Base-by-base conservation (phyloP, 495 filamentous ascomycete genomes). In the Sphaerosporella brunnea region DNA sequence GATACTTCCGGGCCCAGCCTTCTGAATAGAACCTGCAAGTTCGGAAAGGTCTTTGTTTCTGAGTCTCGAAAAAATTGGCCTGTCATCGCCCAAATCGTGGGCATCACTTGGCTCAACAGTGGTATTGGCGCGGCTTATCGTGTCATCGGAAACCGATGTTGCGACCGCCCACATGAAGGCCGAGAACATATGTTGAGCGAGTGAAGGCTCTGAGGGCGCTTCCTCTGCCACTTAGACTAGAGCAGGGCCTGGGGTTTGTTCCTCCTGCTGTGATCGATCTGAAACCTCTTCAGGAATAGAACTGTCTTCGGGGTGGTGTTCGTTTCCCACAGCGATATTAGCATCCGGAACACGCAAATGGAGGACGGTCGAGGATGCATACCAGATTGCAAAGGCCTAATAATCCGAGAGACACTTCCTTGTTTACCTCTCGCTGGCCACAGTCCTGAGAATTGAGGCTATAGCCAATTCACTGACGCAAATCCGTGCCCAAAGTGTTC, bases 171-270 rank as follows among this genome's bases (percentile, higher is more conserved):
- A 51, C 53, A 56, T 53, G 20, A 56, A 56, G 0, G 47, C 23
- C 4, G 54, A 53, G 20, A 56, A 54, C 25, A 56, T 51, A 11
- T 56, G 41, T 23, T 51, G 51, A 2, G 54, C 48, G 8, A 53
- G 52, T 10, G 53, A 23, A 8, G 19, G 41, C n/a, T 43, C 40
- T 8, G 35, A 19, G 30, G 21, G 21, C 4, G 43, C 23, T 35
- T 46, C 24, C 4, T 13, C 15, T 13, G 11, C 7, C 5, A 46
- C 43, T 10, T 19, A 43, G 7, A 43, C n/a, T n/a, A n/a, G n/a
- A n/a, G n/a, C n/a, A n/a, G n/a, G n/a, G n/a, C n/a, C n/a, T n/a
- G n/a, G n/a, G n/a, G n/a, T n/a, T n/a, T n/a, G n/a, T n/a, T n/a
- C n/a, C n/a, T n/a, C n/a, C n/a, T n/a, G n/a, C n/a, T n/a, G n/a